Evolutionary conservation across 345 rosid species (phyloP), one percentile per base, ranked within the genome.

Genomic region (Diplotaxis tenuifolia): DNA sequence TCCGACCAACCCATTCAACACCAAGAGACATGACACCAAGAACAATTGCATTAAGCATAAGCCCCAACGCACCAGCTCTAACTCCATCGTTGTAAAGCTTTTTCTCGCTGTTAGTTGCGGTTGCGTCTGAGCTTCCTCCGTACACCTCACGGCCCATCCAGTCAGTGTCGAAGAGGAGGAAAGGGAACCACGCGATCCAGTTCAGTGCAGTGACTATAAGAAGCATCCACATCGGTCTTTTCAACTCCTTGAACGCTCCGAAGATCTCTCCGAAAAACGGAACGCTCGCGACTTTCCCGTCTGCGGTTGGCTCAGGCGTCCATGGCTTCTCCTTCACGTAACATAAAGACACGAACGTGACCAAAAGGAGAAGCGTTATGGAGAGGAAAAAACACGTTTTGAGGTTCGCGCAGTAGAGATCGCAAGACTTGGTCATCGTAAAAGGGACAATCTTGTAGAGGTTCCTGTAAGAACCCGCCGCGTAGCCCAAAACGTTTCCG

Each of bases 141-240:
- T 84, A 93, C 56, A 93, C 92, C 68, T 93, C 94, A 21, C 90
- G 78, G 16, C 97, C 98, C 91, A 89, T 85, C 98, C 97, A 93
- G 16, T 93, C 97, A 5, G 98, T 93, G 75, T 90, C 90, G 76
- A 81, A 91, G 54, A 91, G 75, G 47, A 91, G 68, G 81, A 93
- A 93, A 5, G 97, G 98, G 66, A 91, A 91, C 97, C 97, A 91
- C 0, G 89, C 97, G 20, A 87, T 50, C 98, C 98, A 94, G 79
- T 94, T 94, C 1, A 94, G 79, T 23, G 87, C 82, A 14, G 97
- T 94, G 27, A 91, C 97, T 20, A 85, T 32, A 2, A 88, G 85
- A 11, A 93, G 79, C 47, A 91, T 77, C 89, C 96, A 87, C 92
- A 89, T 91, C 3, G 94, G 93, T 38, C 62, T 83, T 50, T 86